Conservation (phyloP, 495 filamentous ascomycete species). For the Penicillium angulare region DNA sequence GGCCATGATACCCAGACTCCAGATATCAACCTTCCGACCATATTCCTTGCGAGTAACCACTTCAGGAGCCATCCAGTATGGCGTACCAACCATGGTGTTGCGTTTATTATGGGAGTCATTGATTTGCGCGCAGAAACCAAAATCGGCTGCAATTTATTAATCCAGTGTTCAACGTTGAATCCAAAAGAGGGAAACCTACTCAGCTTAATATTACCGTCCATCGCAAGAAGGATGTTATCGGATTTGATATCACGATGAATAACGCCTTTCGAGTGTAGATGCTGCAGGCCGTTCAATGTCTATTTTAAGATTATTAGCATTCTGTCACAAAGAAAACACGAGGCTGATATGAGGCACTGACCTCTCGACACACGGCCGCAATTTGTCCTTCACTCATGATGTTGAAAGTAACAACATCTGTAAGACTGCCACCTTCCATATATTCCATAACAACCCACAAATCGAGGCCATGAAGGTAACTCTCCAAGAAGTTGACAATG, state of each 20-base stretch:
- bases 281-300: conserved; percentile 88
- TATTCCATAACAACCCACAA: conserved; percentile 99
- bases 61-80: conserved; percentile 99
- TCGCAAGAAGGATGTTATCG: conserved; percentile 92
- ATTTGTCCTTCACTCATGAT: conserved; percentile 98
- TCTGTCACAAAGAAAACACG: not conserved
- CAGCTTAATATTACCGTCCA: conserved; percentile 95
- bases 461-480: conserved; percentile 82
- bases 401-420: conserved; percentile 97
- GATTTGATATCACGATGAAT: conserved; percentile 99
- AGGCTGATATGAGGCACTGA: conserved; percentile 28
- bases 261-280: conserved; percentile 94
- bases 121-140: conserved; percentile 98
- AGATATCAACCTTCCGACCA: conserved; percentile 97
- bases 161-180: not conserved
- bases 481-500: conserved; percentile 98
- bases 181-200: conserved; percentile 58
- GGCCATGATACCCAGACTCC: conserved; percentile 99
- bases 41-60: conserved; percentile 98
- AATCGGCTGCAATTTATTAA: conserved; percentile 71
- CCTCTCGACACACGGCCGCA: conserved; percentile 89
- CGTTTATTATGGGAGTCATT: conserved; percentile 96
- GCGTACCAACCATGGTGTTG: conserved; percentile 98
- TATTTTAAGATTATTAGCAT: conserved; percentile 26
- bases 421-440: conserved; percentile 97